Conservation (phyloP, 2,329 filamentous ascomycete genomes). For the Phoma sp. region DNA sequence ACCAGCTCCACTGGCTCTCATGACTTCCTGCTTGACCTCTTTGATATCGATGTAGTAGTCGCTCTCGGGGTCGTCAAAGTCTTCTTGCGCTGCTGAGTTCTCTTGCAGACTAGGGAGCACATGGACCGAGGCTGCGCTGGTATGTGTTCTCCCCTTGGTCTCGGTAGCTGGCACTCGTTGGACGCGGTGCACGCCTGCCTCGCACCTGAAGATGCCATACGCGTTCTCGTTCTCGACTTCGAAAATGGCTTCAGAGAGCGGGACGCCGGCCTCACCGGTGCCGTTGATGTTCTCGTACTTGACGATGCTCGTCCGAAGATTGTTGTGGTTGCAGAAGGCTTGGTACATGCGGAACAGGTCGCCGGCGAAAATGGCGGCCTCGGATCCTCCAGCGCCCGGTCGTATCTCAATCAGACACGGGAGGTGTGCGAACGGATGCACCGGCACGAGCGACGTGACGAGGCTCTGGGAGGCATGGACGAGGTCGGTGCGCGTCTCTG, state of each 20-base stretch:
- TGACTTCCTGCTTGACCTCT: conserved; percentile 85
- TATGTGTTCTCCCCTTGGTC: conserved; percentile 88
- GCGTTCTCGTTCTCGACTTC: conserved; percentile 79
- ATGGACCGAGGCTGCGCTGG: conserved; percentile 89
- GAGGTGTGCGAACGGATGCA: conserved; percentile 86
- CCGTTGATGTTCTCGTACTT: conserved; percentile 82
- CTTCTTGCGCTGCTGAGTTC: conserved; percentile 55
- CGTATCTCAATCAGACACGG: conserved; percentile 92
- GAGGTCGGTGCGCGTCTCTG: conserved; percentile 68
- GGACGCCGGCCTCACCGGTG: conserved; percentile 64
- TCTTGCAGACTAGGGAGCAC: conserved; percentile 84
- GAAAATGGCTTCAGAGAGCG: conserved; percentile 85
- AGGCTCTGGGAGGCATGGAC: conserved; percentile 69
- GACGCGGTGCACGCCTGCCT: conserved; percentile 93
- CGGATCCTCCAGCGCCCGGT: conserved; percentile 88
- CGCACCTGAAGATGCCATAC: conserved; percentile 81
- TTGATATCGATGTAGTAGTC: conserved; percentile 88
- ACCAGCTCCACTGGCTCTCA: conserved; percentile 89
- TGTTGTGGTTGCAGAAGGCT: conserved; percentile 72
- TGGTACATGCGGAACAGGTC: conserved; percentile 91
- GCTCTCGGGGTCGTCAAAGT: conserved; percentile 83
- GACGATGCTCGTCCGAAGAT: conserved; percentile 70
- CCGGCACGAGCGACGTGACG: conserved; percentile 79
- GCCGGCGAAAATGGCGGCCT: conserved; percentile 88
- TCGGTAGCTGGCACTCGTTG: conserved; percentile 93